phyloP scores from a whole-genome alignment of 257 asterid species.

The Apocynum venetum region DNA sequence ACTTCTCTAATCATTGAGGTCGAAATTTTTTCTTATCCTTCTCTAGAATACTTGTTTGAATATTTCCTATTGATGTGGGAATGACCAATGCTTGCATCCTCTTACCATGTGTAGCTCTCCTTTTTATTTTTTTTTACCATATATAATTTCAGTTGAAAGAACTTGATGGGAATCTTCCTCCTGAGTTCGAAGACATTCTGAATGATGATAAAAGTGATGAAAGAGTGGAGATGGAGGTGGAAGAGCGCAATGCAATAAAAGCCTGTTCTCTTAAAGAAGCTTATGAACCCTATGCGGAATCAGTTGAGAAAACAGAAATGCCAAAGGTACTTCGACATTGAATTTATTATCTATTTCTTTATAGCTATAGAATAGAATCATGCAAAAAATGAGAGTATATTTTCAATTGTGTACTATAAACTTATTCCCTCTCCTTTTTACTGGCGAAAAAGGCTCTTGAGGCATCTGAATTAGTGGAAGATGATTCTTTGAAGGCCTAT shows the following conservation, averaged over 20 bases:
- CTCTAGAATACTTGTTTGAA: not conserved
- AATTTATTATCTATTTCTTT: not conserved
- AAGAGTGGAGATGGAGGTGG: slow-evolving; percentile 29
- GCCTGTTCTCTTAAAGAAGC: slow-evolving; percentile 31
- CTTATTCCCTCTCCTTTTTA: not conserved
- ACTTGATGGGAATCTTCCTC: slow-evolving; percentile 68
- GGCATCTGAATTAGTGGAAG: slow-evolving; percentile 26
- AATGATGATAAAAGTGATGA: slow-evolving; percentile 28
- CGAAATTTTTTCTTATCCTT: not conserved
- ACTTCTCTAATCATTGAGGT: not conserved
- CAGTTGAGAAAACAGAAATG: slow-evolving; percentile 31
- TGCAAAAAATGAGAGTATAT: not conserved
- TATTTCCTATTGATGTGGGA: not conserved
- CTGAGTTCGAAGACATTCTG: slow-evolving; percentile 51
- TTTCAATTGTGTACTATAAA: not conserved
- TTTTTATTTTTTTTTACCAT: not conserved
- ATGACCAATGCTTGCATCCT: not conserved
- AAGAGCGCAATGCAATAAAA: slow-evolving; percentile 27
- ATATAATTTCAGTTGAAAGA: slow-evolving; percentile 54
- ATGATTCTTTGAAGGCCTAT: slow-evolving; percentile 29
- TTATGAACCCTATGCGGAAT: slow-evolving; percentile 23
- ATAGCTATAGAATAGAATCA: too few species aligned
- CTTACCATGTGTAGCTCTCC: slow-evolving; percentile 9
- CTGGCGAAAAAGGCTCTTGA: slow-evolving; percentile 28
- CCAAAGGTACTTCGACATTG: slow-evolving; percentile 41